Evolutionary conservation across 129 eudicot genomes (phyloP).

Genomic region (Mikania micrantha): DNA sequence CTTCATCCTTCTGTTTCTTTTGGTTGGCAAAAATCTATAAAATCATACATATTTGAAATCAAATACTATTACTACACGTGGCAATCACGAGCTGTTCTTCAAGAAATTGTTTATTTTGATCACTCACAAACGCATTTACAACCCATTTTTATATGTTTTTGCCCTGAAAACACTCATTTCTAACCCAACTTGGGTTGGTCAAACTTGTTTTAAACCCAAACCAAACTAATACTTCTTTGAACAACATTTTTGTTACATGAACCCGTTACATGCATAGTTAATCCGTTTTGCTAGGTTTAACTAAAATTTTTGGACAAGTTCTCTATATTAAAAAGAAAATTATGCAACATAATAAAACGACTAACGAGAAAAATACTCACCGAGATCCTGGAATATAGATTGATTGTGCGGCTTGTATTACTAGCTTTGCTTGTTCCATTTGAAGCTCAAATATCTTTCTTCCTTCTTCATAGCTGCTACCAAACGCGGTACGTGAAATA

Average conservation of each 20-base stretch:
- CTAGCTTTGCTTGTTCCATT: not conserved
- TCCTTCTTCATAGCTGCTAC: constrained; percentile 22
- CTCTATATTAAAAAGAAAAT: not conserved
- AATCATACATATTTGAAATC: not conserved
- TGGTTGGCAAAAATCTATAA: constrained; percentile 20
- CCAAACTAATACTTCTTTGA: too few relatives aligned
- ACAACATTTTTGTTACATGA: not conserved
- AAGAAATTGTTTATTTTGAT: too few relatives aligned
- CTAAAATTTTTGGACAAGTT: not conserved
- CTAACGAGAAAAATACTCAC: not conserved
- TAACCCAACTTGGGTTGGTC: too few relatives aligned
- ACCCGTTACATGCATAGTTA: not conserved
- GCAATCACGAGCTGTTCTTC: too few relatives aligned
- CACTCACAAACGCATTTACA: too few relatives aligned
- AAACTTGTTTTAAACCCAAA: too few relatives aligned
- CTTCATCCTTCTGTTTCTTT: constrained; percentile 17
- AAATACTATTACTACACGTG: not conserved
- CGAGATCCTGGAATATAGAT: constrained; percentile 13
- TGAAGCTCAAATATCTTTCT: constrained; percentile 23
- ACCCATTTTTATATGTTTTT: too few relatives aligned
- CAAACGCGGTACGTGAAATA: constrained; percentile 16
- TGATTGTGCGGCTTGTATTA: not conserved
- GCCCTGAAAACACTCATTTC: not conserved
- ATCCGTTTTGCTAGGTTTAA: not conserved
- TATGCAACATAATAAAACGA: not conserved